Evolutionary conservation across 768 basidiomycete genomes (phyloP).

Genomic region (Pulveroboletus sp.): DNA sequence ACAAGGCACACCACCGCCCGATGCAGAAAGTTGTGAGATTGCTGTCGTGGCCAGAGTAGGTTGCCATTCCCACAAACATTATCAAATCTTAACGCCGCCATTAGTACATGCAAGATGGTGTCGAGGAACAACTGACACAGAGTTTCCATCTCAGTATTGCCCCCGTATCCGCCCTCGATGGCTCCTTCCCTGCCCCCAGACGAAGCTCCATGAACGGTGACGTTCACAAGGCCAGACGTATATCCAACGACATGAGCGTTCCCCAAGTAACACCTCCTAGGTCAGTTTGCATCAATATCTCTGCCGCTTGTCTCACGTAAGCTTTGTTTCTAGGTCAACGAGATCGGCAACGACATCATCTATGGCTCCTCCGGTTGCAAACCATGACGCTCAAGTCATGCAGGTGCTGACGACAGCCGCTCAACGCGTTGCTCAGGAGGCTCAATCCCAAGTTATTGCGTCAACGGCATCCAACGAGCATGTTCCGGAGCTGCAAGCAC

Average conservation of each 20-base stretch:
- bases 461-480: constrained; percentile 43
- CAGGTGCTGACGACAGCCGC: constrained; percentile 74
- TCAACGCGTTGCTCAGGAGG: constrained; percentile 72
- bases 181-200: constrained; percentile 39
- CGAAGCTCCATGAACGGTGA: constrained; percentile 47
- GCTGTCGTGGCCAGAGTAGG: constrained; percentile 72
- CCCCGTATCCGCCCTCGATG: constrained; percentile 51
- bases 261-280: constrained; percentile 31
- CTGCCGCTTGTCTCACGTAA: constrained; percentile 4
- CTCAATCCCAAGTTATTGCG: constrained; percentile 61
- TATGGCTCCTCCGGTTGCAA: constrained; percentile 33
- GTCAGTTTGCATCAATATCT: constrained; percentile 12
- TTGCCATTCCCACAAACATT: constrained; percentile 9
- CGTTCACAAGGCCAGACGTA: constrained; percentile 36
- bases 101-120: constrained; percentile 61
- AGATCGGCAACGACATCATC: constrained; percentile 31
- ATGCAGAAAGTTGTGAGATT: constrained; percentile 71
- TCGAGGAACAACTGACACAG: constrained; percentile 63
- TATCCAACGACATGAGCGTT: constrained; percentile 37
- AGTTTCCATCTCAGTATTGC: constrained; percentile 71
- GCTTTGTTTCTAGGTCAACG: constrained; percentile 19
- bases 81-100: constrained; percentile 10
- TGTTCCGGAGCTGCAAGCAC: constrained; percentile 52
- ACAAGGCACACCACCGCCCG: constrained; percentile 72
- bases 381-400: constrained; percentile 66